Percentiles rank a stretch among this genome's conserved stretches.
These are phyloP conservation scores for Megacollybia marginata DNA, from an alignment of 768 basidiomycete genomes.

Conservation along the genomic window DNA sequence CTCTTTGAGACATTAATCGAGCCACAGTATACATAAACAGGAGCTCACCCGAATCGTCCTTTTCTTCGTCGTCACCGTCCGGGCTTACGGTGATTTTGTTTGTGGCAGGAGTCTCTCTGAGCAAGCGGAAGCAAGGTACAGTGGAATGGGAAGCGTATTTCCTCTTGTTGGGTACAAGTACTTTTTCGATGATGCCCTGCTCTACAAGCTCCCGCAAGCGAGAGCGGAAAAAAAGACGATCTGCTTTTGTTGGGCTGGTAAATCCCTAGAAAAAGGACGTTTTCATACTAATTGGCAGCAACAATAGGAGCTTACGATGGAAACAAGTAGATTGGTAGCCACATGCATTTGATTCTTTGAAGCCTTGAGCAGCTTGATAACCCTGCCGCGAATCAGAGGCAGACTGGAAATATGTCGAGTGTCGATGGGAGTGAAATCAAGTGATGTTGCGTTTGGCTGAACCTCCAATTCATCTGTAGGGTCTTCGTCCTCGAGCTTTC, in stretches of 20 bases:
- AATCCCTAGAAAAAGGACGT: conserved; percentile 49
- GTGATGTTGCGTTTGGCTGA: conserved; percentile 10
- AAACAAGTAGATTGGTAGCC: conserved; percentile 69
- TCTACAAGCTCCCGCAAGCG: conserved; percentile 68
- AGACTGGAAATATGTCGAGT: conserved; percentile 71
- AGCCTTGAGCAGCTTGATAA: conserved; percentile 64
- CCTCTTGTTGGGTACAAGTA: conserved; percentile 55
- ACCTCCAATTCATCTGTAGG: conserved; percentile 13
- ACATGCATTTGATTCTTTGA: conserved; percentile 66
- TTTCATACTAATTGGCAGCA: not conserved
- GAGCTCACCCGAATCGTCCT: conserved; percentile 33
- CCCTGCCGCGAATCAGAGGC: conserved; percentile 59
- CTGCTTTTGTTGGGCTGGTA: conserved; percentile 61
- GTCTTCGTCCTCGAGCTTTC: conserved; percentile 20
- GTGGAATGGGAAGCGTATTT: conserved; percentile 36
- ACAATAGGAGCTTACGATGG: conserved; percentile 46
- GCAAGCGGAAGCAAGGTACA: conserved; percentile 63
- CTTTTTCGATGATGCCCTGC: conserved; percentile 68
- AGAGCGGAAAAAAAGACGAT: conserved; percentile 77
- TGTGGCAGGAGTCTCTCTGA: conserved; percentile 28
- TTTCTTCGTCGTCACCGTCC: conserved; percentile 17
- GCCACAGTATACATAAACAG: not conserved
- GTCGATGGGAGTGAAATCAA: conserved; percentile 69
- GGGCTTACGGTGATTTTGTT: conserved; percentile 22
- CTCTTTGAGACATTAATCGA: conserved; percentile 15